Conservation (phyloP, 768 basidiomycete species). For the Lentinula aciculospora region DNA sequence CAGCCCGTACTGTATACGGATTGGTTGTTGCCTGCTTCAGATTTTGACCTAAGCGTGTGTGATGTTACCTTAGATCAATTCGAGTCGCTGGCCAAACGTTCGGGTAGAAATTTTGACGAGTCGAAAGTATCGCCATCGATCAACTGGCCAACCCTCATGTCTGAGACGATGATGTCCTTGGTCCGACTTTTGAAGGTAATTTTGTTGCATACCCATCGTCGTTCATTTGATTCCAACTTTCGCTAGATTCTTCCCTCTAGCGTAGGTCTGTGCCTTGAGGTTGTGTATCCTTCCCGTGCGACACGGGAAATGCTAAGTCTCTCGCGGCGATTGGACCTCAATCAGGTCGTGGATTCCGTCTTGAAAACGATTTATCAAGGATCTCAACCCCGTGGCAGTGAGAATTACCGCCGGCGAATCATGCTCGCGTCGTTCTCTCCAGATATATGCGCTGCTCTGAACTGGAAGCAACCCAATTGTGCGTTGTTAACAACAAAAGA, state of each 20-base stretch:
- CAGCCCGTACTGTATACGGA: slow-evolving; percentile 82
- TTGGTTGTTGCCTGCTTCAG: slow-evolving; percentile 69
- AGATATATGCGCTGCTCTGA: slow-evolving; percentile 82
- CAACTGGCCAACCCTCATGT: slow-evolving; percentile 43
- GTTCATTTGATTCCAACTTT: neutral
- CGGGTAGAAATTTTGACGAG: slow-evolving; percentile 37
- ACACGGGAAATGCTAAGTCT: slow-evolving; percentile 37
- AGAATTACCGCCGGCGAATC: slow-evolving; percentile 63
- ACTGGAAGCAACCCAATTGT: slow-evolving; percentile 99
- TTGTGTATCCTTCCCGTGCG: slow-evolving; percentile 64
- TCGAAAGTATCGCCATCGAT: slow-evolving; percentile 18
- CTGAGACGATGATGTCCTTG: slow-evolving; percentile 63
- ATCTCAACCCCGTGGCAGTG: slow-evolving; percentile 43
- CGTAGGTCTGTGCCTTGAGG: slow-evolving; percentile 77
- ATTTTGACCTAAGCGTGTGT: slow-evolving; percentile 72
- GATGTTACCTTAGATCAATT: slow-evolving; percentile 87
- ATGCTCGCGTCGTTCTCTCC: slow-evolving; percentile 93
- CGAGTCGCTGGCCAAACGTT: slow-evolving; percentile 49
- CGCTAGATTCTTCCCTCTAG: slow-evolving; percentile 49
- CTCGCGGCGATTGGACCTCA: slow-evolving; percentile 61
- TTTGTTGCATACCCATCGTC: neutral
- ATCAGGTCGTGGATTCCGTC: slow-evolving; percentile 79
- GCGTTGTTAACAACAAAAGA: slow-evolving; percentile 22
- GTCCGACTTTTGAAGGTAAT: slow-evolving; percentile 71
- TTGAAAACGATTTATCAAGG: slow-evolving; percentile 78